Conservation (phyloP, 495 filamentous ascomycete species). For the Neurospora africana region DNA sequence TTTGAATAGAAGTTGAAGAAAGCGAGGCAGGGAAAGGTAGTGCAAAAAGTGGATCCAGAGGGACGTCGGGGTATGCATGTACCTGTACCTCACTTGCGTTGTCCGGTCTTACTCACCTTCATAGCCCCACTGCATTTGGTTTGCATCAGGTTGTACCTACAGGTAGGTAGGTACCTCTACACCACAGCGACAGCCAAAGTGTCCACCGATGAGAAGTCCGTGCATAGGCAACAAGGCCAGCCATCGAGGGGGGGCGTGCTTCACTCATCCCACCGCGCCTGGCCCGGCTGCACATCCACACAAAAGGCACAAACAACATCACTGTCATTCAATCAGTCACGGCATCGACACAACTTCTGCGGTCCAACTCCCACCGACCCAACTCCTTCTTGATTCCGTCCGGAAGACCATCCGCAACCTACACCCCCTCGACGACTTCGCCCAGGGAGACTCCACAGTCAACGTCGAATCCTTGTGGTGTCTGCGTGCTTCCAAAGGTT, state of each 20-base stretch:
- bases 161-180: background rate
- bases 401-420: background rate
- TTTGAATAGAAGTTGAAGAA: background rate
- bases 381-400: background rate
- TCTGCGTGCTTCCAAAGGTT: background rate
- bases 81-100: background rate
- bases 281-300: background rate
- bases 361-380: background rate
- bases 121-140: background rate
- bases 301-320: background rate
- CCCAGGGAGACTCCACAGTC: background rate
- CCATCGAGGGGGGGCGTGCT: background rate
- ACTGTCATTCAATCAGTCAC: background rate
- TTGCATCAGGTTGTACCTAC: background rate
- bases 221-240: background rate
- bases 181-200: background rate
- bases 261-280: background rate
- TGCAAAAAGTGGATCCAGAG: background rate
- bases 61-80: background rate
- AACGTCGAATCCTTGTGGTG: background rate
- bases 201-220: background rate
- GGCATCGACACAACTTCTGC: background rate
- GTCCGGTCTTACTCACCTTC: background rate
- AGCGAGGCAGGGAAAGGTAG: too few relatives aligned
- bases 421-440: background rate